Conservation (phyloP, 1,139 yeast species). For the Zygoascus hellenicus region DNA sequence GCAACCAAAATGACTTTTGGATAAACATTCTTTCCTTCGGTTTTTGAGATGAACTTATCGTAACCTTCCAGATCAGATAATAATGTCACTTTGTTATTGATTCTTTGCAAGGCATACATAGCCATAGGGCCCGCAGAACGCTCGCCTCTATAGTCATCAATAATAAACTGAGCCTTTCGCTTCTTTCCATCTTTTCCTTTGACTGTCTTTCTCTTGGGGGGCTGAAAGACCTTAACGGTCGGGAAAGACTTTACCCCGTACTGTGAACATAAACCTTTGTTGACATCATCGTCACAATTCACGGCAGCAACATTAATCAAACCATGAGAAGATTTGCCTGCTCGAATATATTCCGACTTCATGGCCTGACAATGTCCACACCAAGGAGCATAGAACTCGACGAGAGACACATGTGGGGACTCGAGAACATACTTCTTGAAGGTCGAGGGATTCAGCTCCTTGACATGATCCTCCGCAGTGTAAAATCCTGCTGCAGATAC, state of each 20-base stretch:
- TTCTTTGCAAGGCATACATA: conserved; percentile 53
- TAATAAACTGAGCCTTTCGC: conserved; percentile 41
- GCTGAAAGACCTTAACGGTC: conserved; percentile 71
- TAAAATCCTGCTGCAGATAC: conserved; percentile 11
- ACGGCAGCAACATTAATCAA: conserved; percentile 75
- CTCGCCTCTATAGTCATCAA: conserved; percentile 66
- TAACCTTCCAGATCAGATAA: conserved; percentile 12
- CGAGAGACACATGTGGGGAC: conserved; percentile 74
- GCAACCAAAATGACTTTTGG: conserved; percentile 29
- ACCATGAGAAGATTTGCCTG: conserved; percentile 56
- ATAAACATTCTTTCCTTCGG: conserved; percentile 11
- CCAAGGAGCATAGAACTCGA: conserved; percentile 97
- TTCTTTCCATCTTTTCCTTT: conserved; percentile 33
- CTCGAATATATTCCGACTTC: conserved; percentile 59
- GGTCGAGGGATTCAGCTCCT: conserved; percentile 8
- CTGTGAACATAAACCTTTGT: conserved; percentile 64
- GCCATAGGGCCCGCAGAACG: conserved; percentile 55
- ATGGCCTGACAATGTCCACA: conserved; percentile 77
- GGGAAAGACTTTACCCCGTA: conserved; percentile 74
- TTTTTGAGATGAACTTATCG: conserved; percentile 17
- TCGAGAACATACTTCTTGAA: conserved; percentile 45
- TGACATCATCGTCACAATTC: conserved; percentile 68
- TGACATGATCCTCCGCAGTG: conserved; percentile 6
- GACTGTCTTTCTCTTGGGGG: conserved; percentile 55
- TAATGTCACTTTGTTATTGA: conserved; percentile 47